Percentiles rank a stretch among this genome's conserved stretches.
Conservation (phyloP, 306 rosid genomes). For the Cucurbita ficifolia region DNA sequence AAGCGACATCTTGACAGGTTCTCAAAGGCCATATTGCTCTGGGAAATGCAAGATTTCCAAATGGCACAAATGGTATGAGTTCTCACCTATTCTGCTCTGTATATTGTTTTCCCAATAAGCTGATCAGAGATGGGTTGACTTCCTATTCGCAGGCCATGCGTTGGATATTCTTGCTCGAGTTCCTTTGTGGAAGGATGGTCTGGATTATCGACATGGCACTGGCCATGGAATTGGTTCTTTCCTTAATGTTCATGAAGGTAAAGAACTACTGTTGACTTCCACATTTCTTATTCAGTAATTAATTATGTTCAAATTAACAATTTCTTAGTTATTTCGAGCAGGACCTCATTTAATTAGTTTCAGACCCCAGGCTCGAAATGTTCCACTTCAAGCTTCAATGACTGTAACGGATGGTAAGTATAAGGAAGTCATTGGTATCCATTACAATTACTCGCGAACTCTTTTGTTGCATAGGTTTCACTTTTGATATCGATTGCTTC, state of each 20-base stretch:
- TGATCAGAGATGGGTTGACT: background rate
- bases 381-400: conserved; percentile 84
- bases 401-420: conserved; percentile 92
- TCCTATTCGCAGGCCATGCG: conserved; percentile 37
- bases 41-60: conserved; percentile 88
- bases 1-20: conserved; percentile 40
- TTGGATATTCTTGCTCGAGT: conserved; percentile 93
- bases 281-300: background rate
- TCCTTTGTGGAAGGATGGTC: conserved; percentile 89
- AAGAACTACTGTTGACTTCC: conserved; percentile 1
- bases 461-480: background rate
- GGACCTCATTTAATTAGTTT: conserved; percentile 97
- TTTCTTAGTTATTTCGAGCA: conserved; percentile 13
- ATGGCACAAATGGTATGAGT: conserved; percentile 73
- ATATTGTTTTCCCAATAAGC: background rate
- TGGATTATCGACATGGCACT: conserved; percentile 97
- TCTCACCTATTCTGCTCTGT: background rate
- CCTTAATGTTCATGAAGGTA: conserved; percentile 97
- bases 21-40: conserved; percentile 88
- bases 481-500: background rate
- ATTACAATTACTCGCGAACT: background rate
- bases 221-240: conserved; percentile 98
- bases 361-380: conserved; percentile 75
- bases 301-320: background rate
- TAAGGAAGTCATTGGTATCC: background rate